phyloP scores from a whole-genome alignment of 2,329 filamentous ascomycete species.

The Mycogone perniciosa region DNA sequence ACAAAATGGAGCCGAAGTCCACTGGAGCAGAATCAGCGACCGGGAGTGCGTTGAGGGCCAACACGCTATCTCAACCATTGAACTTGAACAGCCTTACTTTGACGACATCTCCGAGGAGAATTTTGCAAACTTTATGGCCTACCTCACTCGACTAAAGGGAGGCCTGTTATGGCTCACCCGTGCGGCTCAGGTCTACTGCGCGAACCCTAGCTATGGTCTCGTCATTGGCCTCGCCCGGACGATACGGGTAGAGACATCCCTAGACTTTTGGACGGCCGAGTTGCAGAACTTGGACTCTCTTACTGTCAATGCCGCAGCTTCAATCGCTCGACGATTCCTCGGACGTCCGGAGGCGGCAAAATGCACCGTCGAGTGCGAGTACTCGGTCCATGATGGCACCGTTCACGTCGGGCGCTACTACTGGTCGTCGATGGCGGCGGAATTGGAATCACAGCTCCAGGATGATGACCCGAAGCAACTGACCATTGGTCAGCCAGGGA shows the following conservation, averaged over 20 bases:
- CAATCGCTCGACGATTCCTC: not conserved
- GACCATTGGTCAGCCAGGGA: conserved; percentile 1
- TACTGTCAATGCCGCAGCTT: not conserved
- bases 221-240: conserved; percentile 3
- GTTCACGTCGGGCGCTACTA: not conserved
- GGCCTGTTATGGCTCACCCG: conserved; percentile 12
- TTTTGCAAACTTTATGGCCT: conserved; percentile 1
- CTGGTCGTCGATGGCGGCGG: not conserved
- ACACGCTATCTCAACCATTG: conserved; percentile 14
- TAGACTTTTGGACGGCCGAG: conserved; percentile 10
- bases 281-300: not conserved
- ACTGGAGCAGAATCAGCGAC: conserved; percentile 3
- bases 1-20: not conserved
- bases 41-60: not conserved
- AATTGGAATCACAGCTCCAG: not conserved
- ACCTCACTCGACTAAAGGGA: conserved; percentile 13
- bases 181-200: conserved; percentile 3
- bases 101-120: conserved; percentile 7
- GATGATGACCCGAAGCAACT: not conserved
- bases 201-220: conserved; percentile 7
- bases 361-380: not conserved
- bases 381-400: not conserved
- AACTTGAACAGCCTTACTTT: conserved; percentile 16
- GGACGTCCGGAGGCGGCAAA: not conserved
- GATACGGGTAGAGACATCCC: not conserved